Evolutionary conservation across 306 rosid genomes (phyloP), one percentile per base, ranked within the genome.

Genomic region (Fragaria nilgerrensis): DNA sequence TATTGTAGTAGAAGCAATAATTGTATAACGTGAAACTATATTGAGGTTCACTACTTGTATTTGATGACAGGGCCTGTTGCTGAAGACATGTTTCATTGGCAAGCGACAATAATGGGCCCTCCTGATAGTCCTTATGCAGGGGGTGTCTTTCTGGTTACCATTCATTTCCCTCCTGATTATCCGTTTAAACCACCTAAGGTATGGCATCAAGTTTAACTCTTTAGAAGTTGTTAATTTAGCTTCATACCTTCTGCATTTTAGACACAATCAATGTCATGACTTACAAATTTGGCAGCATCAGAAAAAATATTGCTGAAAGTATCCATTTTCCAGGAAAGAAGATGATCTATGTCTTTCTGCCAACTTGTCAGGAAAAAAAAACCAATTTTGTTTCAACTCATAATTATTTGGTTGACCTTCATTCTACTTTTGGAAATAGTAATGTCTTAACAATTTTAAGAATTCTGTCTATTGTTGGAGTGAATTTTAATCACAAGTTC

Each of bases 51-150:
- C 3, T 23, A 17, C 16, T 56, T 78, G 75, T 61, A 29, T 68
- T 81, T 52, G 70, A 27, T 81, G 76, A 59, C 85, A 90, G 96
- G 96, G 56, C 97, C 96, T 20, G 96, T 90, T 44, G 97, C 92
- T 62, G 96, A 92, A 85, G 96, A 92, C 79, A 88, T 92, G 92
- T 90, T 92, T 82, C 96, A 90, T 74, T 92, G 96, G 97, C 97
- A 92, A 86, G 97, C 96, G 63, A 92, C 97, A 3, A 90, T 90
- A 67, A 92, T 92, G 91, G 96, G 97, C 14, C 96, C 97, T 69
- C 87, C 92, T 22, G 97, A 88, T 80, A 92, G 97, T 85, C 97
- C 93, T 52, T 90, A 92, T 80, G 90, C 95, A 6, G 97, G 93
- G 41, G 95, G 93, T 27, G 93, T 92, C 67, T 92, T 92, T 84